Conservation (phyloP, 371 early-diverging fungal genomes). For the Choanephora cucurbitarum region DNA sequence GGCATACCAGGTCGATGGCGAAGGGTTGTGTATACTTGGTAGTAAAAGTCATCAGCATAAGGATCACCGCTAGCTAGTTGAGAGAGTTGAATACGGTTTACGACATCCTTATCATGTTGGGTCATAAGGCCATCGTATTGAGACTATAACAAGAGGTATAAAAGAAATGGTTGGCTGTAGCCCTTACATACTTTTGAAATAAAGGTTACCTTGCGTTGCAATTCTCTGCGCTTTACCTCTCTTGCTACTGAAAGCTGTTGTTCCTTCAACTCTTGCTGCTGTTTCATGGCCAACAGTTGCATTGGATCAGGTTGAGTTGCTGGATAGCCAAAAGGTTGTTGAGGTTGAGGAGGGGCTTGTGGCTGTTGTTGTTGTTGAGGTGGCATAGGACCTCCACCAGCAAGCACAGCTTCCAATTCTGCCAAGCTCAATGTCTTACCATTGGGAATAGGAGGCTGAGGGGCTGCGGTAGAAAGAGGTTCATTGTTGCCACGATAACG, state of each 20-base stretch:
- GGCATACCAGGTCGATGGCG: slow-evolving; percentile 61
- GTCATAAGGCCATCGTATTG: slow-evolving; percentile 89
- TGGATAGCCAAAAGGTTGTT: slow-evolving; percentile 21
- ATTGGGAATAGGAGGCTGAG: neutral
- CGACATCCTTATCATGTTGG: slow-evolving; percentile 88
- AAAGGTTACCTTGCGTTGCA: slow-evolving; percentile 40
- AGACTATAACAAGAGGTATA: slow-evolving; percentile 43
- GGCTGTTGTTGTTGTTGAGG: slow-evolving; percentile 8
- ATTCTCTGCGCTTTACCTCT: slow-evolving; percentile 51
- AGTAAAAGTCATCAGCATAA: slow-evolving; percentile 91
- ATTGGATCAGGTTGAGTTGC: slow-evolving; percentile 29
- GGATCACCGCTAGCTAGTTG: slow-evolving; percentile 93
- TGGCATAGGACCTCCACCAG: slow-evolving; percentile 18
- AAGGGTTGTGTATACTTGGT: slow-evolving; percentile 83
- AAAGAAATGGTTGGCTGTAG: neutral
- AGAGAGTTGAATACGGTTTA: slow-evolving; percentile 89
- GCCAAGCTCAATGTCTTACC: slow-evolving; percentile 64
- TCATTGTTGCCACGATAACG: slow-evolving; percentile 27
- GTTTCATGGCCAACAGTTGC: slow-evolving; percentile 32
- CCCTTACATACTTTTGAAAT: neutral
- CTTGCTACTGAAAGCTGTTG: slow-evolving; percentile 36
- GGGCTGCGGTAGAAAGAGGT: neutral
- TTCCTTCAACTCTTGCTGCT: slow-evolving; percentile 30
- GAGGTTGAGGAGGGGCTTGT: slow-evolving; percentile 5
- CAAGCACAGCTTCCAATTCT: slow-evolving; percentile 70